phyloP scores from a whole-genome alignment of 768 basidiomycete species.

The Pleurotus platypus region DNA sequence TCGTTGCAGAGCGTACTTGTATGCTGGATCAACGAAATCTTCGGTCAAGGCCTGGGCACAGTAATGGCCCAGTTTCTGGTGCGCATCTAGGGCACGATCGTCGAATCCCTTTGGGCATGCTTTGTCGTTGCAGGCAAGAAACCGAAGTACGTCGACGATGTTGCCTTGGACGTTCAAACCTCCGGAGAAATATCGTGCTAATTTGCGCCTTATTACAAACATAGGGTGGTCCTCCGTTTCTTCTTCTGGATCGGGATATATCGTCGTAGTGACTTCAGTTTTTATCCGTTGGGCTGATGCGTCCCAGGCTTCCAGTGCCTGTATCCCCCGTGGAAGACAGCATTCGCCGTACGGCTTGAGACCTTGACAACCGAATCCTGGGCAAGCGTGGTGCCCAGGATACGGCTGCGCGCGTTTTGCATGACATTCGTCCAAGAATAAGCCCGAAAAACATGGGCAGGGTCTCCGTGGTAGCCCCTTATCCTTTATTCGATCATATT shows the following conservation, averaged over 20 bases:
- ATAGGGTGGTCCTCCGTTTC: background rate
- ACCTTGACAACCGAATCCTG: conserved; percentile 9
- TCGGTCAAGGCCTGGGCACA: background rate
- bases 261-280: background rate
- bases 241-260: conserved; percentile 7
- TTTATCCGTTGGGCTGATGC: conserved; percentile 10
- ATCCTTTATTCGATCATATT: conserved; percentile 3
- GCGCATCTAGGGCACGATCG: background rate
- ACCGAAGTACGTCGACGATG: conserved; percentile 1
- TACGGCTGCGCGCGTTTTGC: conserved; percentile 7
- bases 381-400: conserved; percentile 18
- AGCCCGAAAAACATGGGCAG: conserved; percentile 24
- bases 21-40: conserved; percentile 7
- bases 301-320: conserved; percentile 14
- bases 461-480: conserved; percentile 13
- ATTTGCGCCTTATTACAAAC: background rate
- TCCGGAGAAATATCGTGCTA: background rate
- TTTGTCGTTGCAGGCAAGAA: conserved; percentile 1
- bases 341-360: conserved; percentile 17
- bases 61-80: background rate
- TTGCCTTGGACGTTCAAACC: background rate
- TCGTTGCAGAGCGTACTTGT: conserved; percentile 10
- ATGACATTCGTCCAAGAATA: conserved; percentile 17
- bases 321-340: conserved; percentile 13
- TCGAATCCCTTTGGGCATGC: background rate